Percentiles rank a stretch among this genome's conserved stretches.
Conservation (phyloP, 805 yeast genomes). For the Candida sanyiensis region DNA sequence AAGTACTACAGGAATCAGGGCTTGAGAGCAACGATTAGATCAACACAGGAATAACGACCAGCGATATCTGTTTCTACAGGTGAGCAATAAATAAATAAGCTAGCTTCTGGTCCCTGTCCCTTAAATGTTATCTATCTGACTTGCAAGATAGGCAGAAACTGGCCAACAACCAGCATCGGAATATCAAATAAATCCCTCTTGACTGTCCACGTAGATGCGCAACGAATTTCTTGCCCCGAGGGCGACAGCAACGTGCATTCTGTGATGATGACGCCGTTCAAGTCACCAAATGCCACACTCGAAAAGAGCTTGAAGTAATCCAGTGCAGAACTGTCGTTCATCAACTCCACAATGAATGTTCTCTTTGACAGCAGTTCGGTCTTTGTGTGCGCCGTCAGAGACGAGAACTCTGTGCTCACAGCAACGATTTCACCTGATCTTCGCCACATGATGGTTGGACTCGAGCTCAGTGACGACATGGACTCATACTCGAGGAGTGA, state of each 20-base stretch:
- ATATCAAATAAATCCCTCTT: slow-evolving; percentile 78
- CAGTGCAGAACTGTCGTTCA: slow-evolving; percentile 74
- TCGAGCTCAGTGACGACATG: slow-evolving; percentile 47
- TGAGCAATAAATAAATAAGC: not conserved
- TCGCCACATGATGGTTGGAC: slow-evolving; percentile 83
- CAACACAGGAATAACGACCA: no score
- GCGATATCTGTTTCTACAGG: not conserved
- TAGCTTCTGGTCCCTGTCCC: no score
- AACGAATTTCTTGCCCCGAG: slow-evolving; percentile 40
- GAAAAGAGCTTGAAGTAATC: slow-evolving; percentile 70
- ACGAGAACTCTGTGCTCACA: slow-evolving; percentile 67
- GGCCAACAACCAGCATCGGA: slow-evolving; percentile 81
- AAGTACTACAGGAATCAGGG: no score
- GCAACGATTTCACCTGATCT: slow-evolving; percentile 82
- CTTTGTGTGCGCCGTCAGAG: slow-evolving; percentile 58
- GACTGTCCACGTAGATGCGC: slow-evolving; percentile 82
- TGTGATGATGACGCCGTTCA: slow-evolving; percentile 34
- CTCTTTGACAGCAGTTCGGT: slow-evolving; percentile 53
- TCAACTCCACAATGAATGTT: slow-evolving; percentile 68
- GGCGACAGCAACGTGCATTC: slow-evolving; percentile 35
- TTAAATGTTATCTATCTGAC: slow-evolving; percentile 17
- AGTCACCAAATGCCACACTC: slow-evolving; percentile 42
- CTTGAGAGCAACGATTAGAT: no score
- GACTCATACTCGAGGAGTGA: slow-evolving; percentile 52
- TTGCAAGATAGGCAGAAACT: slow-evolving; percentile 60